phyloP scores from a whole-genome alignment of 2,329 filamentous ascomycete species.

The Alternaria longipes region DNA sequence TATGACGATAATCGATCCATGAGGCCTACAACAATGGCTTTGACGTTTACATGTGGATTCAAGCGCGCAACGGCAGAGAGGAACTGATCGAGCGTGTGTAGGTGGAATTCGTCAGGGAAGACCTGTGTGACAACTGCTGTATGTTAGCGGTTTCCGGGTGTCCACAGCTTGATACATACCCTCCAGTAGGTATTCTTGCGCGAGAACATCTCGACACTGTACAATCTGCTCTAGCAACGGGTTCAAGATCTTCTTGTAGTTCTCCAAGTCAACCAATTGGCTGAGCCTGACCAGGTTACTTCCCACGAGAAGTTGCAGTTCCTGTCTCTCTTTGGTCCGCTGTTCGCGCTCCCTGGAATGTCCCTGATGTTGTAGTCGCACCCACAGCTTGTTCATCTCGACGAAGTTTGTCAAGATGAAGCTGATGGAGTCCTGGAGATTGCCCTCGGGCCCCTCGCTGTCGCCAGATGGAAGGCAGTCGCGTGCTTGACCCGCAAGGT shows the following conservation, averaged over 20 bases:
- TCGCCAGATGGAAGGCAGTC: slow-evolving; percentile 84
- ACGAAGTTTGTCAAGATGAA: slow-evolving; percentile 99
- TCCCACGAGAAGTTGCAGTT: slow-evolving; percentile 92
- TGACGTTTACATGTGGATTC: slow-evolving; percentile 97
- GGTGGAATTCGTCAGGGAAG: slow-evolving; percentile 97
- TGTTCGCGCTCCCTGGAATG: slow-evolving; percentile 95
- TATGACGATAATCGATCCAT: slow-evolving; percentile 97
- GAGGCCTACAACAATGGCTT: slow-evolving; percentile 95
- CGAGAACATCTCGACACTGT: slow-evolving; percentile 94
- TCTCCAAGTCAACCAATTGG: slow-evolving; percentile 92
- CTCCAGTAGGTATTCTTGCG: slow-evolving; percentile 96
- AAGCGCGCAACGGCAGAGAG: slow-evolving; percentile 90
- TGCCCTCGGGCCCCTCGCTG: slow-evolving; percentile 91
- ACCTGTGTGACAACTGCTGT: slow-evolving; percentile 91
- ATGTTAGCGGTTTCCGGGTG: slow-evolving; percentile 32
- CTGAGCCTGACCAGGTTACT: slow-evolving; percentile 96
- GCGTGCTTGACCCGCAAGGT: slow-evolving; percentile 91
- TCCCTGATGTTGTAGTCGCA: slow-evolving; percentile 94
- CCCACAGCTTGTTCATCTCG: slow-evolving; percentile 99
- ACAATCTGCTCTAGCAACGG: slow-evolving; percentile 96
- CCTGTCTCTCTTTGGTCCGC: slow-evolving; percentile 91
- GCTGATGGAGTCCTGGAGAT: slow-evolving; percentile 95
- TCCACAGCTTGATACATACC: slow-evolving; percentile 50
- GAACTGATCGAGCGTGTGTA: slow-evolving; percentile 95
- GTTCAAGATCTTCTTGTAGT: slow-evolving; percentile 91